Evolutionary conservation across 805 yeast species (phyloP).

Genomic region (Kurtzmaniella fragi): DNA sequence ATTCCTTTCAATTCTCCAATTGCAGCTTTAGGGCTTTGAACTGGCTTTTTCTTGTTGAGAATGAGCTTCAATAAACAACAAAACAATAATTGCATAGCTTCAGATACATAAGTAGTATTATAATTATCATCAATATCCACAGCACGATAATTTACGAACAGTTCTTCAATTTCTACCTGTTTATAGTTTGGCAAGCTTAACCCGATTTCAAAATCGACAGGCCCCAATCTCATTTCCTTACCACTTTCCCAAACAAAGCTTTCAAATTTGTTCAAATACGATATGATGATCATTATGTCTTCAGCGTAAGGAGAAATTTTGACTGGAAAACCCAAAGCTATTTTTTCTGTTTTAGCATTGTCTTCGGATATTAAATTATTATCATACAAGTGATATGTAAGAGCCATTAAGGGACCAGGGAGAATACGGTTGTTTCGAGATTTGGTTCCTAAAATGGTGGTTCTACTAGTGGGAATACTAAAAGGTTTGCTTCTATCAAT

Average conservation of each 20-base stretch:
- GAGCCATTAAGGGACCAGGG: constrained; percentile 36
- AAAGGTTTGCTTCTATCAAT: constrained; percentile 4
- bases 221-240: constrained; percentile 21
- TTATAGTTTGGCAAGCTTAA: constrained; percentile 16
- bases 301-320: constrained; percentile 20
- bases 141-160: neutral
- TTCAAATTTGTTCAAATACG: constrained; percentile 27
- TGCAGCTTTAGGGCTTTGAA: constrained; percentile 21
- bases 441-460: constrained; percentile 26
- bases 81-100: constrained; percentile 29
- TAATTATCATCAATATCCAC: constrained; percentile 2
- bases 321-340: constrained; percentile 33
- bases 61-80: constrained; percentile 27
- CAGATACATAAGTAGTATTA: constrained; percentile 15
- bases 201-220: constrained; percentile 34
- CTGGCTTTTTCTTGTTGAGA: constrained; percentile 29
- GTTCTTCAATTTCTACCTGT: neutral
- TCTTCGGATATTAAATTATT: constrained; percentile 22
- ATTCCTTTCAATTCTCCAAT: constrained; percentile 29
- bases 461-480: constrained; percentile 12
- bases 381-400: constrained; percentile 33
- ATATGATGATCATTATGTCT: constrained; percentile 28
- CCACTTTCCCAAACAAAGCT: constrained; percentile 17
- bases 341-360: constrained; percentile 13
- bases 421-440: constrained; percentile 26